Conservation (phyloP, 257 asterid species). For the Nicotiana tabacum region DNA sequence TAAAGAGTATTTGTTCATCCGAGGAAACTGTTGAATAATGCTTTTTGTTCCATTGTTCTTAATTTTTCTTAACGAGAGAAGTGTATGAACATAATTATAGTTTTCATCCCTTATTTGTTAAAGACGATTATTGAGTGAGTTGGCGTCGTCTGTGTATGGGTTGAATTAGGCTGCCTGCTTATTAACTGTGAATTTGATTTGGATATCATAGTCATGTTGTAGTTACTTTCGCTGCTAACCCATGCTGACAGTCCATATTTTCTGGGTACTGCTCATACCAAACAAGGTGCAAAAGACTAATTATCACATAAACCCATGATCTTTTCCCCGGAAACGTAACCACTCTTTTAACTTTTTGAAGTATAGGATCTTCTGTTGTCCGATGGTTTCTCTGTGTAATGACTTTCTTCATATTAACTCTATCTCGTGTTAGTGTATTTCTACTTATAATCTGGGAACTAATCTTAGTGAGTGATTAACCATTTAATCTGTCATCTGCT, state of each 20-base stretch:
- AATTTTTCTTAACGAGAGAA: background rate
- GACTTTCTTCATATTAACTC: background rate
- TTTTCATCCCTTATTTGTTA: background rate
- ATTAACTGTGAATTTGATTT: background rate
- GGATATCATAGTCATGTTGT: background rate
- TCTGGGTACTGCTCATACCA: background rate
- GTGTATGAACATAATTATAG: background rate
- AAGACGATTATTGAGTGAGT: background rate
- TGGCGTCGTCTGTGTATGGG: background rate
- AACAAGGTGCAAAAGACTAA: background rate
- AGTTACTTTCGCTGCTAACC: background rate
- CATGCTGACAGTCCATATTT: background rate
- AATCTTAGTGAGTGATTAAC: background rate
- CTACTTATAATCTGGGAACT: background rate
- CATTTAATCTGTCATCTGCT: background rate
- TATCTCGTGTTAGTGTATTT: background rate
- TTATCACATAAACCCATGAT: background rate
- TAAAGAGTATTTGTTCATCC: background rate
- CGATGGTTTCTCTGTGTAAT: background rate
- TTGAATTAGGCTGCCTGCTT: background rate
- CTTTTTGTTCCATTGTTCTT: too few species aligned
- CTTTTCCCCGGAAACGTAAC: background rate
- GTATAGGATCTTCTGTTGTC: background rate
- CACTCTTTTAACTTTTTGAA: background rate
- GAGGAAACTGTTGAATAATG: background rate